These are phyloP conservation scores for Myriangium duriaei DNA, from an alignment of 2,329 filamentous ascomycete species.

Conservation along the genomic window DNA sequence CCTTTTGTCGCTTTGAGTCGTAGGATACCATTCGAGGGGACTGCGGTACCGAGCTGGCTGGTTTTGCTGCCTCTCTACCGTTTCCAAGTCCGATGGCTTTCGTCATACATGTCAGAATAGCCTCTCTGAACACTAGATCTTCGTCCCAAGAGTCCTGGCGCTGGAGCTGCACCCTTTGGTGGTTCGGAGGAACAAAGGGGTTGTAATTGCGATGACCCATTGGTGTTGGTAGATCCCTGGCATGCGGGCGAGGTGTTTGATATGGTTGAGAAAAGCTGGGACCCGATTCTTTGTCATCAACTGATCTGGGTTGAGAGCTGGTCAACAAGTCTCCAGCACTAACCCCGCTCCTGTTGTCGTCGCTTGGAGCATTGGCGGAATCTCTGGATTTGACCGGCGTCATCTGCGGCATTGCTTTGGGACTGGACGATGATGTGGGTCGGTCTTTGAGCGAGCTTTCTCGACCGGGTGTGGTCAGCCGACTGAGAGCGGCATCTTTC, in stretches of 20 bases:
- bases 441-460: constrained; percentile 15
- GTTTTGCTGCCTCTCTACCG: constrained; percentile 50
- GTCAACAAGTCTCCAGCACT: constrained; percentile 58
- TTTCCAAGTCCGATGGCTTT: constrained; percentile 77
- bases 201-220: constrained; percentile 32
- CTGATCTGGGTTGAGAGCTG: constrained; percentile 59
- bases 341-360: constrained; percentile 28
- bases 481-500: constrained; percentile 59
- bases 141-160: constrained; percentile 76
- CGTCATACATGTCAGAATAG: constrained; percentile 89
- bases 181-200: constrained; percentile 24
- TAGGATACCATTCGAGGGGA: constrained; percentile 77
- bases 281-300: constrained; percentile 37
- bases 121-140: constrained; percentile 76
- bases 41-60: constrained; percentile 64
- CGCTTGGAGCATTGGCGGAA: constrained; percentile 10
- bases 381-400: constrained; percentile 7
- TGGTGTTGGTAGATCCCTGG: constrained; percentile 31
- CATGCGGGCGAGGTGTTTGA: constrained; percentile 24
- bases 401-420: constrained; percentile 6
- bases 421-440: constrained; percentile 3
- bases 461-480: constrained; percentile 11
- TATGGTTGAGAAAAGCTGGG: constrained; percentile 38
- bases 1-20: constrained; percentile 68
- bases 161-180: constrained; percentile 38